Evolutionary conservation across 768 basidiomycete genomes (phyloP), one percentile per base, ranked within the genome.

Genomic region (Termitomyces sp.): DNA sequence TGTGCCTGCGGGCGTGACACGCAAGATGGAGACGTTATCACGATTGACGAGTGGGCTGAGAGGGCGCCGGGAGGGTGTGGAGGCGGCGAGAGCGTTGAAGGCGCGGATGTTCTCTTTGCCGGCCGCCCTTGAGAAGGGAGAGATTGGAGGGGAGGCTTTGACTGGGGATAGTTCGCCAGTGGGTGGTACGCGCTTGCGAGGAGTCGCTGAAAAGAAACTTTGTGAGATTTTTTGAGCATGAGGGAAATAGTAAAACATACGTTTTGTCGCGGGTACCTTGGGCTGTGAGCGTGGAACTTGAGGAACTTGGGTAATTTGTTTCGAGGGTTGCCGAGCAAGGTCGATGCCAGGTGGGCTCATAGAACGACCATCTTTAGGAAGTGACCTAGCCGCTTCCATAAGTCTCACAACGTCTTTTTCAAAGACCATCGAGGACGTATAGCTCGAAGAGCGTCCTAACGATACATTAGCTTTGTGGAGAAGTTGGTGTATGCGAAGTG

Each of bases 101-200:
- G 73, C 59, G 37, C 65, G 55, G 31, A 72, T 68, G 62, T 78
- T 82, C 68, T 77, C 79, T 55, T 78, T 79, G 27, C 72, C 74
- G 12, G 70, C 64, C 9, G 69, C 64, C 24, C 65, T 63, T 15
- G 69, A 67, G 18, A 70, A 58, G 8, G 79, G 78, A 11, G 80
- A 75, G 7, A 67, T 58, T 6, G 72, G 75, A n/a, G 81, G 80
- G 9, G 81, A 83, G n/a, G 75, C 81, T 64, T 81, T 80, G 70
- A 83, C 78, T 3, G 82, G 80, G 3, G 81, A 80, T 30, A 83
- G 70, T 58, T 79, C 78, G 31, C 65, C 64, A 41, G 73, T 56
- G 16, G 72, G 70, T 0, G 69, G 70, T 12, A 63, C 68, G 24
- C 78, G 78, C 61, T 76, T 81, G 58, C 75, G 72, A 16, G 73